A percentile compares a stretch with the other conserved stretches of the same genome.
These are phyloP conservation scores for Panicum virgatum DNA, from an alignment of 202 grass and related monocot species.

Conservation along the genomic window DNA sequence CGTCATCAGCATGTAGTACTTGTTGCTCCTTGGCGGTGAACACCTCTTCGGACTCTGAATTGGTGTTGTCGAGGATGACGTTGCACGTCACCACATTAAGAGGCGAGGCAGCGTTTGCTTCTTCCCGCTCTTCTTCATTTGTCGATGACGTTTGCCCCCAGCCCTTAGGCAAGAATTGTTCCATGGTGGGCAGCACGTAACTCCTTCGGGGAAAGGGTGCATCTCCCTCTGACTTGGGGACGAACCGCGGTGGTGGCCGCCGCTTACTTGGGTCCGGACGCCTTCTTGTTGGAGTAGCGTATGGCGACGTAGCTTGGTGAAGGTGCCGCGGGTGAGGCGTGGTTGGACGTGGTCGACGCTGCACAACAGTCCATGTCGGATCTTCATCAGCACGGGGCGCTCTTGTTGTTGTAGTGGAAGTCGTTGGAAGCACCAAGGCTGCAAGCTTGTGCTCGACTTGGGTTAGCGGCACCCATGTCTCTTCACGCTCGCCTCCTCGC, in stretches of 20 bases:
- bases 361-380: neutral
- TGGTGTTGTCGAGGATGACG: no score
- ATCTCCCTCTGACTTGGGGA: neutral
- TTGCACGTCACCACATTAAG: neutral
- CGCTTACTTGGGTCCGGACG: neutral
- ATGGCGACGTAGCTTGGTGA: rapidly evolving
- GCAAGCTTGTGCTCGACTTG: neutral
- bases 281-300: neutral
- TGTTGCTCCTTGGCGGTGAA: neutral
- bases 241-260: neutral
- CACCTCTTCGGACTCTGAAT: neutral
- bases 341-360: rapidly evolving
- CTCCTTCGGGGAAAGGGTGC: neutral
- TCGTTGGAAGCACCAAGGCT: rapidly evolving
- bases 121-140: no score
- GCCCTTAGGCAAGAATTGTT: neutral
- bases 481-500: rapidly evolving
- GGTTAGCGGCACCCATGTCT: neutral
- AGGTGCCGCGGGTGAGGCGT: neutral
- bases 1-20: neutral
- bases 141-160: no score
- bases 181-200: neutral
- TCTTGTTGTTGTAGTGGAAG: rapidly evolving
- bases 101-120: neutral
- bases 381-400: rapidly evolving